Percentiles rank a stretch among this genome's conserved stretches.
Conservation (phyloP, 139 green algal genomes). For the Eudorina sp. region DNA sequence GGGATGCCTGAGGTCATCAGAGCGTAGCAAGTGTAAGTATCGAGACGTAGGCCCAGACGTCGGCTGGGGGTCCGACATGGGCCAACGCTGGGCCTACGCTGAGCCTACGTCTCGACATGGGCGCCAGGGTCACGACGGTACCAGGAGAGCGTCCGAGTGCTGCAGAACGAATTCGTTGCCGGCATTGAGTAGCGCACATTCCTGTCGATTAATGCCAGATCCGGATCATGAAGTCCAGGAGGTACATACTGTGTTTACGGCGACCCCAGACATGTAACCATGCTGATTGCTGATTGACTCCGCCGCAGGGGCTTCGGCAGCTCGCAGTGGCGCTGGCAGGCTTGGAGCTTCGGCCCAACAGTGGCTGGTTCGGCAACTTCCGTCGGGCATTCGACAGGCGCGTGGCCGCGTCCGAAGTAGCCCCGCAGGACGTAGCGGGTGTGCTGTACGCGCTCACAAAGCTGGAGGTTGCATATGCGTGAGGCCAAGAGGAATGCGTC, state of each 20-base stretch:
- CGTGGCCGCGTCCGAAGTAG: slow-evolving; percentile 21
- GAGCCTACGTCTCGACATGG: background rate
- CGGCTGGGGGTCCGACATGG: background rate
- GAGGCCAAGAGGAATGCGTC: too few relatives aligned
- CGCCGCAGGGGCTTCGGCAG: background rate
- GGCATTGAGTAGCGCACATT: background rate
- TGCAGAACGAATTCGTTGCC: background rate
- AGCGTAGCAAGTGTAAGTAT: background rate
- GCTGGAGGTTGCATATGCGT: slow-evolving; percentile 34
- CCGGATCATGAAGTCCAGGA: too few relatives aligned
- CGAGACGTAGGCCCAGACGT: background rate
- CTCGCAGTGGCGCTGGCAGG: slow-evolving; percentile 30
- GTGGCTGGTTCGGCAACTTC: slow-evolving; percentile 30
- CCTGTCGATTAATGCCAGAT: background rate
- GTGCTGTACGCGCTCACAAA: slow-evolving; percentile 46
- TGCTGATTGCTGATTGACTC: background rate
- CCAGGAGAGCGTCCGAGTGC: too few relatives aligned
- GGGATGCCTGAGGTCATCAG: background rate
- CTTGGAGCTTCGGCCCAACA: slow-evolving; percentile 33
- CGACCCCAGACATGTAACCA: background rate
- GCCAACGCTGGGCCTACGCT: background rate
- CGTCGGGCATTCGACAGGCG: background rate
- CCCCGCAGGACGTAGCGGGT: slow-evolving; percentile 12
- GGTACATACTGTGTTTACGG: too few relatives aligned
- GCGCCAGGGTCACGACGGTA: background rate